Evolutionary conservation across 2,329 filamentous ascomycete species (phyloP).

Genomic region (Beauveria varroae): DNA sequence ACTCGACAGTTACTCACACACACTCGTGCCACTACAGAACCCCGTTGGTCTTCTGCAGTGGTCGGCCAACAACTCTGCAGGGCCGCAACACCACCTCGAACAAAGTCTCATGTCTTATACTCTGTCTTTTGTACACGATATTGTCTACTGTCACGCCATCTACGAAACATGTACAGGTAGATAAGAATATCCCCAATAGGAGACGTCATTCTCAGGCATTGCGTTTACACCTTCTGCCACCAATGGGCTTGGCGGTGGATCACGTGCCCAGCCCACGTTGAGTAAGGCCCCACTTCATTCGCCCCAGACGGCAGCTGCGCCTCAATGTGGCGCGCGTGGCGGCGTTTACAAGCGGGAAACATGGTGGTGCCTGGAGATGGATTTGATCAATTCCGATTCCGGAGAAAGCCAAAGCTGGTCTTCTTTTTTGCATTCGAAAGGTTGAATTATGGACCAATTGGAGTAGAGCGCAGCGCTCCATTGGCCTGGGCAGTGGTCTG

Average conservation of each 20-base stretch:
- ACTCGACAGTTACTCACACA: no score
- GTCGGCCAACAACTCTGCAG: no score
- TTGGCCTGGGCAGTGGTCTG: neutral
- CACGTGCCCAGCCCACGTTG: slow-evolving; percentile 2
- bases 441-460: neutral
- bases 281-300: neutral
- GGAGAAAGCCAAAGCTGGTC: neutral
- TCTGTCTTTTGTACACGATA: no score
- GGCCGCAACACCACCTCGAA: no score
- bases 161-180: no score
- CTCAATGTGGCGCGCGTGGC: neutral
- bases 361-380: neutral
- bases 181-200: neutral
- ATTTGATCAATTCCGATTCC: neutral
- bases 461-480: neutral
- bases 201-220: slow-evolving; percentile 6
- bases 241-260: slow-evolving; percentile 7
- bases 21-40: no score
- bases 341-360: neutral
- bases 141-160: no score
- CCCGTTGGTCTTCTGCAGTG: no score
- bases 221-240: neutral
- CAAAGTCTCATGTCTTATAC: no score
- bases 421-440: neutral
- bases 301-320: neutral